Evolutionary conservation across 2,329 filamentous ascomycete genomes (phyloP).

Genomic region (Aspergillus fumigatiaffinis): DNA sequence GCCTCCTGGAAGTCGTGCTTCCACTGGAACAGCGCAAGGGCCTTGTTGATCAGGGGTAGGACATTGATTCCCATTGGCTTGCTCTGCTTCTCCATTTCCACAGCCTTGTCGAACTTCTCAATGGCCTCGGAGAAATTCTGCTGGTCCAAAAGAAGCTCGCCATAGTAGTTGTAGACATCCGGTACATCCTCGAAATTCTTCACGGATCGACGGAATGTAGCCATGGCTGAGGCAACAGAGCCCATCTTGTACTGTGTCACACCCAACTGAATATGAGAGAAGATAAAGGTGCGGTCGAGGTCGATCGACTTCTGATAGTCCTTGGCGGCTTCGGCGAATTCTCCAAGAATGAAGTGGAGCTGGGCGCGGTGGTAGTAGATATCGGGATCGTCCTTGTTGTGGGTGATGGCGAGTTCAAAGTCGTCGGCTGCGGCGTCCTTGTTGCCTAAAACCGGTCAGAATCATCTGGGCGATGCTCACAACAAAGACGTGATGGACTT

Average conservation of each 20-base stretch:
- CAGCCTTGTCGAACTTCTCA: constrained; percentile 97
- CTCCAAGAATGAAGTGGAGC: constrained; percentile 93
- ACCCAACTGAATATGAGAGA: constrained; percentile 98
- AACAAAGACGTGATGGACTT: constrained; percentile 28
- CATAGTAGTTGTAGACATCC: constrained; percentile 99
- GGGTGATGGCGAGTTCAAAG: constrained; percentile 77
- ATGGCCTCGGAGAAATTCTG: constrained; percentile 93
- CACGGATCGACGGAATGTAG: constrained; percentile 92
- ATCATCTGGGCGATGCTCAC: not conserved
- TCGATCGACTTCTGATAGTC: constrained; percentile 99
- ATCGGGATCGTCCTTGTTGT: constrained; percentile 86
- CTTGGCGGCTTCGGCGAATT: constrained; percentile 89
- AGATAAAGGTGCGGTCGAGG: constrained; percentile 92
- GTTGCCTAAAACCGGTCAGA: constrained; percentile 52
- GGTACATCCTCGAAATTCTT: constrained; percentile 98
- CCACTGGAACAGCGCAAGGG: constrained; percentile 94
- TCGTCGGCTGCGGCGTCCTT: constrained; percentile 83
- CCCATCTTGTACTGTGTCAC: constrained; percentile 99
- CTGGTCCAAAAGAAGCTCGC: constrained; percentile 93
- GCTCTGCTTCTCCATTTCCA: constrained; percentile 94
- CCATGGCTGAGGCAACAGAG: constrained; percentile 95
- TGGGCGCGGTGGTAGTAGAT: constrained; percentile 99
- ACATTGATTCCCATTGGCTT: constrained; percentile 98
- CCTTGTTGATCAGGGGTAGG: constrained; percentile 96
- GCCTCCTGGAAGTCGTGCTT: constrained; percentile 94